Evolutionary conservation across 805 yeast species (phyloP).

Genomic region (Nakazawaea wickerhamii): DNA sequence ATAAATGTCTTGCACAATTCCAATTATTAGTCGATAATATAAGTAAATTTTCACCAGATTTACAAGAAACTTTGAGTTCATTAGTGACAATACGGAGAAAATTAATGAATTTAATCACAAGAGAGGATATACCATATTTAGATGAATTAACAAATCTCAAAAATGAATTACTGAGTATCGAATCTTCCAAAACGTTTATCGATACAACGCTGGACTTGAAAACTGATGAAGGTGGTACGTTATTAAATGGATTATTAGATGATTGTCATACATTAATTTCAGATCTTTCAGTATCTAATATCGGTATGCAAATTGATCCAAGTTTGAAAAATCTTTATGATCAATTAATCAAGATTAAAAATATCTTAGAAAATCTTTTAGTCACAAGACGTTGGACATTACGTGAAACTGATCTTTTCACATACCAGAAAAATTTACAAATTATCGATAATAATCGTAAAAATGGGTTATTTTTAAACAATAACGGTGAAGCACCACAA

Average conservation of each 20-base stretch:
- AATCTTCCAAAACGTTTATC: constrained; percentile 44
- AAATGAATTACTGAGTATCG: constrained; percentile 37
- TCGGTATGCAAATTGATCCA: constrained; percentile 37
- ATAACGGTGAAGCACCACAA: constrained; percentile 21
- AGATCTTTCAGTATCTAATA: constrained; percentile 49
- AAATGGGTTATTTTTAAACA: constrained; percentile 45
- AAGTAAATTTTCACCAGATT: constrained; percentile 45
- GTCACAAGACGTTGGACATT: constrained; percentile 96
- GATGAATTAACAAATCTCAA: constrained; percentile 29
- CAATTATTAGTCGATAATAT: constrained; percentile 50
- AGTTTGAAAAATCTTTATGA: constrained; percentile 56
- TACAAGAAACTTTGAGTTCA: constrained; percentile 47
- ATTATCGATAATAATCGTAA: constrained; percentile 70
- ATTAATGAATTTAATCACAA: constrained; percentile 31
- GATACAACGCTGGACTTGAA: constrained; percentile 19
- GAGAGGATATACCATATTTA: constrained; percentile 25
- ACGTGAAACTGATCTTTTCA: constrained; percentile 90
- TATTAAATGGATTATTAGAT: constrained; percentile 71
- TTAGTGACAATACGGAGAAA: constrained; percentile 61
- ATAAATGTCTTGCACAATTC: constrained; percentile 55
- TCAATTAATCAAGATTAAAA: constrained; percentile 58
- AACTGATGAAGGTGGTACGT: constrained; percentile 31
- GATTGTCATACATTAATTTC: constrained; percentile 73
- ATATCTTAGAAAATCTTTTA: constrained; percentile 72
- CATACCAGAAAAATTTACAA: constrained; percentile 69